These are phyloP conservation scores for Tuber calosporum DNA, from an alignment of 495 filamentous ascomycete species.

Conservation along the genomic window DNA sequence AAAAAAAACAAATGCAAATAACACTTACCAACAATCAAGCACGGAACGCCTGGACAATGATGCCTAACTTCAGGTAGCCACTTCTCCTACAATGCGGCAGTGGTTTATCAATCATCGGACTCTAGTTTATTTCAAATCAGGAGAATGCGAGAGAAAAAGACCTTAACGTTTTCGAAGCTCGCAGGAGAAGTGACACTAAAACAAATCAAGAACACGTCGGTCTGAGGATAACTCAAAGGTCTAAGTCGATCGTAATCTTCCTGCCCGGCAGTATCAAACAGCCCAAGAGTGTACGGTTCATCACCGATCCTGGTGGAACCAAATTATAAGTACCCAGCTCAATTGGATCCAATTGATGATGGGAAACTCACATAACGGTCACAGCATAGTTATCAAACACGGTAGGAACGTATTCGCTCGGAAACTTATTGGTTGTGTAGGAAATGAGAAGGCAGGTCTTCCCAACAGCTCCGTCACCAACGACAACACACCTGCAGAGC, in stretches of 20 bases:
- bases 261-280: slow-evolving; percentile 98
- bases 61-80: slow-evolving; percentile 99
- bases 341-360: slow-evolving; percentile 1
- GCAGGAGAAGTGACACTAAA: slow-evolving; percentile 98
- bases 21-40: slow-evolving; percentile 74
- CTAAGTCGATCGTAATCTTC: slow-evolving; percentile 98
- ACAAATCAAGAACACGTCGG: slow-evolving; percentile 97
- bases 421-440: slow-evolving; percentile 99
- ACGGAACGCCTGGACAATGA: slow-evolving; percentile 95
- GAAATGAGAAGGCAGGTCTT: slow-evolving; percentile 98
- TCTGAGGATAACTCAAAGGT: slow-evolving; percentile 94
- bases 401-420: slow-evolving; percentile 97
- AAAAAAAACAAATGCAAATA: no score
- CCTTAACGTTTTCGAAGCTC: slow-evolving; percentile 90
- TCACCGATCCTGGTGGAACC: slow-evolving; percentile 76
- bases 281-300: slow-evolving; percentile 92
- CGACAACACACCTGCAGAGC: slow-evolving; percentile 77
- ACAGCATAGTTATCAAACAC: slow-evolving; percentile 99
- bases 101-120: not conserved
- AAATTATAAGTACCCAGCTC: not conserved
- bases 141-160: slow-evolving; percentile 1
- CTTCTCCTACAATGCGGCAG: slow-evolving; percentile 58
- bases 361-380: slow-evolving; percentile 83
- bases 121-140: not conserved
- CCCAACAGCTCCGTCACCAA: slow-evolving; percentile 97